phyloP scores from a whole-genome alignment of 2,329 filamentous ascomycete genomes.

The Trematosphaeria pertusa region DNA sequence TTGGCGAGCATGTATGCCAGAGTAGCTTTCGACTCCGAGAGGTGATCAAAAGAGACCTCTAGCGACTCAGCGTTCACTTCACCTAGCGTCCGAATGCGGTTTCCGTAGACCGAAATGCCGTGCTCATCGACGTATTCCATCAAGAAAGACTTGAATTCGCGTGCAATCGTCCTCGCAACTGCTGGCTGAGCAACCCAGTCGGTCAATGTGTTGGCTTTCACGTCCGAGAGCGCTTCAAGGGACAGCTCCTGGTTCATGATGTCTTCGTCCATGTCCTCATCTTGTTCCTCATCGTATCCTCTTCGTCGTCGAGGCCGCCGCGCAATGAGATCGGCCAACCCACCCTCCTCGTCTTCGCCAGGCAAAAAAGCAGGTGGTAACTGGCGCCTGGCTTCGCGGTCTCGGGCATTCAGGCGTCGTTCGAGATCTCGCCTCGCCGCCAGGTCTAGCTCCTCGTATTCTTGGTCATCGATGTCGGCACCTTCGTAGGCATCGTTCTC shows the following conservation, averaged over 20 bases:
- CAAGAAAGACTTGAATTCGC: slow-evolving; percentile 96
- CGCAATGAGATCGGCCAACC: slow-evolving; percentile 80
- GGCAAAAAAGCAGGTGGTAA: slow-evolving; percentile 77
- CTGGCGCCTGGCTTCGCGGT: slow-evolving; percentile 70
- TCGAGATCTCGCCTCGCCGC: slow-evolving; percentile 74
- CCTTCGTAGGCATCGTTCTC: slow-evolving; percentile 70
- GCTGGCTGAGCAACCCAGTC: slow-evolving; percentile 93
- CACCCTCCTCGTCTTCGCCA: slow-evolving; percentile 86
- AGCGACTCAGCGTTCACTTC: slow-evolving; percentile 96
- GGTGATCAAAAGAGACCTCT: slow-evolving; percentile 93
- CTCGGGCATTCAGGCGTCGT: slow-evolving; percentile 74
- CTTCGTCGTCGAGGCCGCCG: slow-evolving; percentile 86
- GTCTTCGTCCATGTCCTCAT: slow-evolving; percentile 85
- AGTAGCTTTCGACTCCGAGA: slow-evolving; percentile 89
- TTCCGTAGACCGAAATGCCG: slow-evolving; percentile 92
- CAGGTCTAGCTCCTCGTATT: slow-evolving; percentile 73
- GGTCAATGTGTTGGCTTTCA: slow-evolving; percentile 90
- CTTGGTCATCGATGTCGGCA: slow-evolving; percentile 78
- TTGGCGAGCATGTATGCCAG: slow-evolving; percentile 96
- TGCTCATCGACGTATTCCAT: slow-evolving; percentile 93
- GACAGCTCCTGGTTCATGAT: slow-evolving; percentile 96
- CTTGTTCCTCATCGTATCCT: slow-evolving; percentile 93
- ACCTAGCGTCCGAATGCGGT: slow-evolving; percentile 91
- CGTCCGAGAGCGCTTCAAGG: slow-evolving; percentile 86
- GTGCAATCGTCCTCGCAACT: slow-evolving; percentile 90